phyloP scores from a whole-genome alignment of 345 rosid species.

The Schrenkiella parvula region DNA sequence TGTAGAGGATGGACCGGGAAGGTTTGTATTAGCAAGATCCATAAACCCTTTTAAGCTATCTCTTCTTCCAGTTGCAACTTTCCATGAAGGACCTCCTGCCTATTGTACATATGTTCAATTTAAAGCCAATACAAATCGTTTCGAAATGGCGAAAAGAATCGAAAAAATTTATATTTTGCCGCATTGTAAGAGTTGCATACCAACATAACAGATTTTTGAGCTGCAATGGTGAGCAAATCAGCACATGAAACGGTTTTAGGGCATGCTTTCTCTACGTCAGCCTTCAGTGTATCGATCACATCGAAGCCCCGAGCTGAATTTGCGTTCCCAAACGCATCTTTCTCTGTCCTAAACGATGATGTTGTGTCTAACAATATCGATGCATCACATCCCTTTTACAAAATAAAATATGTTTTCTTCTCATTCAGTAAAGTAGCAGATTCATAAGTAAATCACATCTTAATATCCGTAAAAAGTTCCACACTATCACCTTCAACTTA shows the following conservation, averaged over 20 bases:
- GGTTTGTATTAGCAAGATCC: slow-evolving; percentile 11
- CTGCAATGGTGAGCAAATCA: slow-evolving; percentile 51
- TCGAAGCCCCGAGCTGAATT: slow-evolving; percentile 56
- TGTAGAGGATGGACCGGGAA: slow-evolving; percentile 15
- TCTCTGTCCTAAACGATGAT: slow-evolving; percentile 46
- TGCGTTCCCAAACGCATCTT: slow-evolving; percentile 37
- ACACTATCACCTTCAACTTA: not conserved
- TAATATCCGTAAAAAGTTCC: not conserved
- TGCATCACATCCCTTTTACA: slow-evolving; percentile 56
- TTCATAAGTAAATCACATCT: not conserved
- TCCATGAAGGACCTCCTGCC: slow-evolving; percentile 30
- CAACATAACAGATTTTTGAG: slow-evolving; percentile 55
- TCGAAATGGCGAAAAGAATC: too few relatives aligned
- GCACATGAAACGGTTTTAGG: slow-evolving; percentile 59
- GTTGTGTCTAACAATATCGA: slow-evolving; percentile 26
- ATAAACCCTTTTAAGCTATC: slow-evolving; percentile 12
- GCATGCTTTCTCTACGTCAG: slow-evolving; percentile 47
- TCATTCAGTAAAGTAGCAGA: not conserved
- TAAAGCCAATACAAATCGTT: not conserved
- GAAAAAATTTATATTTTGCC: not conserved
- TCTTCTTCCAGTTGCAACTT: slow-evolving; percentile 13
- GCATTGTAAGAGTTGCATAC: slow-evolving; percentile 17
- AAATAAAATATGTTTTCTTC: not conserved
- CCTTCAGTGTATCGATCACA: slow-evolving; percentile 51
- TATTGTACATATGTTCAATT: not conserved